phyloP scores from a whole-genome alignment of 2,329 filamentous ascomycete species.

The Teratosphaeria epicoccoides region DNA sequence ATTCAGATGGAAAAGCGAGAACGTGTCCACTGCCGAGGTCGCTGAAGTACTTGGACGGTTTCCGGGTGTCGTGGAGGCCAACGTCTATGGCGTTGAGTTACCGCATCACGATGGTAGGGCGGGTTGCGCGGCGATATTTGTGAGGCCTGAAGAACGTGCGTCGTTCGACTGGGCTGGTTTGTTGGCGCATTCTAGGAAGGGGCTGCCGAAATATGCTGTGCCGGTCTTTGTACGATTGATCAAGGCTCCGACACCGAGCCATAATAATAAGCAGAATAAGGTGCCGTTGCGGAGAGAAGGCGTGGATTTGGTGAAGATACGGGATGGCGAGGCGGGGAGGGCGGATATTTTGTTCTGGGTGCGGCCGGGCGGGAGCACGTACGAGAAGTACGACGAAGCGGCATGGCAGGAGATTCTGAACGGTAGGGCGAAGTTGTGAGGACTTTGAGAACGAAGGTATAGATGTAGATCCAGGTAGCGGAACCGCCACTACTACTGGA shows the following conservation, averaged over 20 bases:
- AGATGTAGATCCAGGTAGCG: no score
- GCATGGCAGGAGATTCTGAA: neutral
- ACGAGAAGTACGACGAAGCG: neutral
- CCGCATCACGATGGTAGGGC: constrained; percentile 43
- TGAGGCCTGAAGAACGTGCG: constrained; percentile 39
- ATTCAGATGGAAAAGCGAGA: constrained; percentile 42
- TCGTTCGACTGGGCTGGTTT: constrained; percentile 52
- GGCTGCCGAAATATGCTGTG: constrained; percentile 63
- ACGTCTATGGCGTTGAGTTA: constrained; percentile 40
- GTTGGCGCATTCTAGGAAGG: constrained; percentile 45
- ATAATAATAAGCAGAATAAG: constrained; percentile 77
- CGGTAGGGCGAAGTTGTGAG: constrained; percentile 1
- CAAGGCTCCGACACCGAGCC: constrained; percentile 46
- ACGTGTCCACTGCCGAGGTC: constrained; percentile 40
- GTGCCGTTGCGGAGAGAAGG: constrained; percentile 57
- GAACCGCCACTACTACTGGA: no score
- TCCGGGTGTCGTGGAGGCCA: constrained; percentile 36
- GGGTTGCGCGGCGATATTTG: constrained; percentile 45
- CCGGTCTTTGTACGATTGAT: constrained; percentile 62
- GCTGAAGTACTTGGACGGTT: constrained; percentile 36
- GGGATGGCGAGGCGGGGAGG: constrained; percentile 33
- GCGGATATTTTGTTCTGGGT: constrained; percentile 43
- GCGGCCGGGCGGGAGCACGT: constrained; percentile 22
- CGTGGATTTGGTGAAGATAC: constrained; percentile 45
- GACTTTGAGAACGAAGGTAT: no score